Conservation (phyloP, 768 basidiomycete species). For the Leucocoprinus birnbaumii region DNA sequence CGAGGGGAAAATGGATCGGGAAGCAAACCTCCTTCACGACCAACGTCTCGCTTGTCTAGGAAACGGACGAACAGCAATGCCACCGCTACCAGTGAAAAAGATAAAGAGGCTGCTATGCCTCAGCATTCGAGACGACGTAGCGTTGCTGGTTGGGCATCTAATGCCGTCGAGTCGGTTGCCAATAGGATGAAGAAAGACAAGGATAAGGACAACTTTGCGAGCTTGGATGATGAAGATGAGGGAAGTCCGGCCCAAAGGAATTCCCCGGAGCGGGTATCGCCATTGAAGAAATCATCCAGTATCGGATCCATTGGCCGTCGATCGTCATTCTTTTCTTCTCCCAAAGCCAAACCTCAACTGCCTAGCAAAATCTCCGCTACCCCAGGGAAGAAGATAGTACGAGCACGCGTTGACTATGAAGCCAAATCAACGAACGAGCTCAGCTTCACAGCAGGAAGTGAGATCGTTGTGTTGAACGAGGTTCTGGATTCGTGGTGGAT, state of each 20-base stretch:
- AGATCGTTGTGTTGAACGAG: constrained; percentile 75
- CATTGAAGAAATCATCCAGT: constrained; percentile 23
- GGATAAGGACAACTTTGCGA: constrained; percentile 50
- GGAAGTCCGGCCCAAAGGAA: constrained; percentile 14
- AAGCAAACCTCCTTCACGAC: constrained; percentile 45
- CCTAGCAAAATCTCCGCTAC: constrained; percentile 49
- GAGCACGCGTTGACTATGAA: constrained; percentile 72
- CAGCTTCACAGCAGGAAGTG: constrained; percentile 67
- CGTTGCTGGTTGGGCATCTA: constrained; percentile 66
- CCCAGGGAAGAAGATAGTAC: constrained; percentile 53
- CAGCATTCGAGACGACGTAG: constrained; percentile 34
- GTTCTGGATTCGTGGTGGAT: constrained; percentile 92
- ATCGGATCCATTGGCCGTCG: constrained; percentile 16
- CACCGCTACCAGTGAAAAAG: constrained; percentile 23
- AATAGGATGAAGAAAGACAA: constrained; percentile 57
- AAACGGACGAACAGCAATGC: constrained; percentile 60
- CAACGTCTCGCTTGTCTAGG: constrained; percentile 57
- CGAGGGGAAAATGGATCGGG: constrained; percentile 41
- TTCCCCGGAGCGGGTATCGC: constrained; percentile 20
- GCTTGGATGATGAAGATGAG: constrained; percentile 45
- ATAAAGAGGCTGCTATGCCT: constrained; percentile 34
- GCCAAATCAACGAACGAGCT: constrained; percentile 74
- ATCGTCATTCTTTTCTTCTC: constrained; percentile 18
- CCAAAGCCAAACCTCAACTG: constrained; percentile 36
- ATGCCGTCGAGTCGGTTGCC: constrained; percentile 58